Evolutionary conservation across 2,329 filamentous ascomycete genomes (phyloP).

Genomic region (Hypocrella siamensis): DNA sequence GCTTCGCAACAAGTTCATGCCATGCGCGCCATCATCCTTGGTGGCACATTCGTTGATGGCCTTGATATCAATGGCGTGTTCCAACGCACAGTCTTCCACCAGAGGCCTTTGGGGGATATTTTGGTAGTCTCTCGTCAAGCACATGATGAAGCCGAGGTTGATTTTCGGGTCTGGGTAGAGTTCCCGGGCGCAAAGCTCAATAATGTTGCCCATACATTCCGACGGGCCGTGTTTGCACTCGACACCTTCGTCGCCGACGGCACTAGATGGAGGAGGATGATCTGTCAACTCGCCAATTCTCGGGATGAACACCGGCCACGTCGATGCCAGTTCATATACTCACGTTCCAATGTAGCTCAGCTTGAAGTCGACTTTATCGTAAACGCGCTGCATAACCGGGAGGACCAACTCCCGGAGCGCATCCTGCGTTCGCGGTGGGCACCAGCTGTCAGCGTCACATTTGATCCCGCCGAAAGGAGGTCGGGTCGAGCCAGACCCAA

Average conservation of each 20-base stretch:
- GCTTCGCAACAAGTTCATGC: conserved; percentile 48
- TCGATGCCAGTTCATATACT: too few relatives aligned
- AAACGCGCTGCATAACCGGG: conserved; percentile 69
- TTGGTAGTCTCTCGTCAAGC: conserved; percentile 59
- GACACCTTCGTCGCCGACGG: conserved; percentile 65
- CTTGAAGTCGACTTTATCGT: conserved; percentile 77
- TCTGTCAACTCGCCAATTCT: too few relatives aligned
- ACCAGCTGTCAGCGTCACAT: background rate
- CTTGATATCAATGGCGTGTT: conserved; percentile 76
- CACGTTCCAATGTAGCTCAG: conserved; percentile 80
- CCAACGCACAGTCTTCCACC: conserved; percentile 73
- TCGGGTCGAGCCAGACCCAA: background rate
- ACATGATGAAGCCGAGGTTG: conserved; percentile 87
- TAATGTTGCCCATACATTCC: conserved; percentile 86
- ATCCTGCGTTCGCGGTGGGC: conserved; percentile 30
- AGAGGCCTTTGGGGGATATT: conserved; percentile 66
- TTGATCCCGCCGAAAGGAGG: background rate
- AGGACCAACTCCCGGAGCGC: conserved; percentile 70
- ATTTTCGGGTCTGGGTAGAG: conserved; percentile 76
- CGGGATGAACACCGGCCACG: too few relatives aligned
- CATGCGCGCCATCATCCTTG: conserved; percentile 57
- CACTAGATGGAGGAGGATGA: conserved; percentile 23
- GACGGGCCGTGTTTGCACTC: conserved; percentile 76
- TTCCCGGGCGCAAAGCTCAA: conserved; percentile 78
- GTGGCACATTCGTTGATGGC: conserved; percentile 70